Base-by-base conservation (phyloP, 2,329 filamentous ascomycete species). In the Exserohilum turcica region DNA sequence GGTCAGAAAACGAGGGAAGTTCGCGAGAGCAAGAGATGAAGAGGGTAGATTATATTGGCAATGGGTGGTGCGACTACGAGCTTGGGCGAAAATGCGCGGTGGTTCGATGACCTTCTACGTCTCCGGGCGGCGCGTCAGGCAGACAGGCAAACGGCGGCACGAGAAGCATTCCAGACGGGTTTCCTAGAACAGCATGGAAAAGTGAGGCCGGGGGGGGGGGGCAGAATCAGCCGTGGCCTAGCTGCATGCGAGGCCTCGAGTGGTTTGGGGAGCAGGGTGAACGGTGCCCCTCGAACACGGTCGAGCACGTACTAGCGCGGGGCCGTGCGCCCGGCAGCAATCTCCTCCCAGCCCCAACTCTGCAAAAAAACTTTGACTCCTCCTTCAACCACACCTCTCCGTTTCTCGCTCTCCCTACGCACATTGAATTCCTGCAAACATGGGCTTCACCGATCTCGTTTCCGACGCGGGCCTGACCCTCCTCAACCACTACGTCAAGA, bases 401-500 rank as follows among this genome's bases (percentile, higher is more conserved):
- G 52, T 49, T 49, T 43, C 52, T 40, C 43, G 50, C 40, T 53
- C 50, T 40, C 52, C 46, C 36, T 45, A 54, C 45, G 44, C 48
- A 61, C 46, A 53, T 51, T 51, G 43, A 18, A 48, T 24, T 52
- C 60, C 50, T 52, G 56, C 64, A 67, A 84, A 73, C 69, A 89
- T 89, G 86, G 86, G 86, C 76, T 89, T 89, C 82, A 79, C 82
- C 76, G 86, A 89, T 76, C 79, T 89, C 70, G 74, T 85, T 68
- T 82, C 84, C 75, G 86, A 87, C 75, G 79, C 85, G 78, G 86
- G 86, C 73, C 78, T 87, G 59, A 80, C 82, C 71, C 84, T 87
- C 71, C 84, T 90, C 70, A 87, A 91, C 82, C 84, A 78, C 80
- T 90, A 85, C 85, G 80, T 89, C 74, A 82, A 81, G 76, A 90